These are phyloP conservation scores for Mycena haematopus DNA, from an alignment of 768 basidiomycete genomes.

Conservation along the genomic window DNA sequence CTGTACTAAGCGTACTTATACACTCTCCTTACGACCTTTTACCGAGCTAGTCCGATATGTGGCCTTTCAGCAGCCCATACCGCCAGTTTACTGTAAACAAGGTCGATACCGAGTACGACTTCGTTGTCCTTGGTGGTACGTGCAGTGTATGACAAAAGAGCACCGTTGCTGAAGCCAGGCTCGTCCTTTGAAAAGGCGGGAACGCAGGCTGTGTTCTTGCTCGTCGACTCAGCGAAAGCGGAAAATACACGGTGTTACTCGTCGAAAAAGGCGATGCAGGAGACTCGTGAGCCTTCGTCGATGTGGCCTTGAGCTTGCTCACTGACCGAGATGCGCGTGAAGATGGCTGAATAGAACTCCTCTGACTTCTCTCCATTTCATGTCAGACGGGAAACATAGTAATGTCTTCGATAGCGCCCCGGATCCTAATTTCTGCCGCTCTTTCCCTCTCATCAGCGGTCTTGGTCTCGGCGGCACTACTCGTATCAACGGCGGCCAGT, in stretches of 20 bases:
- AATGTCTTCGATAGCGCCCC: slow-evolving; percentile 24
- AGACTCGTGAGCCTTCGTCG: slow-evolving; percentile 20
- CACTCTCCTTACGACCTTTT: no score
- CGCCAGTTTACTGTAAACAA: neutral
- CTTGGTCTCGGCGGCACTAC: slow-evolving; percentile 36
- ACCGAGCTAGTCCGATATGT: no score
- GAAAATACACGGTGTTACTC: slow-evolving; percentile 35
- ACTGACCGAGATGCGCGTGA: neutral
- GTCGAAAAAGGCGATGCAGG: slow-evolving; percentile 38
- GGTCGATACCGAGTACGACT: slow-evolving; percentile 13
- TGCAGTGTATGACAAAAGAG: no score
- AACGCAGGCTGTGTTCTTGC: slow-evolving; percentile 41
- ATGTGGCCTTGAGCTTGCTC: neutral
- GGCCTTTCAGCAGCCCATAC: slow-evolving; percentile 13
- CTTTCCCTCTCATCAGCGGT: slow-evolving; percentile 34
- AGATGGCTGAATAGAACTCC: slow-evolving; percentile 38
- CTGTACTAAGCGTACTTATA: no score
- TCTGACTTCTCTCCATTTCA: slow-evolving; percentile 38
- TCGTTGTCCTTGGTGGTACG: slow-evolving; percentile 12
- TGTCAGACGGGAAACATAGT: slow-evolving; percentile 33
- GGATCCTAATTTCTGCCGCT: slow-evolving; percentile 15
- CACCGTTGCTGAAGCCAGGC: no score
- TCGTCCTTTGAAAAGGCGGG: slow-evolving; percentile 32
- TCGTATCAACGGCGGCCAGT: slow-evolving; percentile 38
- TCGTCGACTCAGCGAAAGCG: slow-evolving; percentile 37